Conservation (phyloP, 1,284 basidiomycete genomes). For the Meira miltonrushii region DNA sequence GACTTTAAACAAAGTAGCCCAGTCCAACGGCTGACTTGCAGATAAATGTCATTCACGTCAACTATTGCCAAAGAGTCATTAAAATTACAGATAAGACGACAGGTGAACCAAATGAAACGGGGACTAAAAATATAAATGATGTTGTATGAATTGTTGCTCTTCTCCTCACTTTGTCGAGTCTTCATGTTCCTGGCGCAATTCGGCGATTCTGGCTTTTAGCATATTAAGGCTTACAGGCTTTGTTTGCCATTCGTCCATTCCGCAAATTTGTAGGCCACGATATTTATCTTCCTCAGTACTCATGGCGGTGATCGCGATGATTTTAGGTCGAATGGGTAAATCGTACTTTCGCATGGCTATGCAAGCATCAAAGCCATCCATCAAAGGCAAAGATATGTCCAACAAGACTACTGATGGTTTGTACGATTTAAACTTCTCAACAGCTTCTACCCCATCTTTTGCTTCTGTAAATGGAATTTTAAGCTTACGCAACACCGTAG, state of each 20-base stretch:
- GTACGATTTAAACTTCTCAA: constrained; percentile 21
- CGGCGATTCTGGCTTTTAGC: neutral
- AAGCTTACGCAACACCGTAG: constrained; percentile 25
- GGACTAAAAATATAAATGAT: no score
- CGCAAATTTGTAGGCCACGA: constrained; percentile 23
- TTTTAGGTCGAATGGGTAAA: constrained; percentile 7
- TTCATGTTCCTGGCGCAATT: neutral
- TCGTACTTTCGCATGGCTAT: constrained; percentile 19
- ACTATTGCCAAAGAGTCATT: no score
- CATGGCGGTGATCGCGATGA: constrained; percentile 41
- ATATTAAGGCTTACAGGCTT: constrained; percentile 25
- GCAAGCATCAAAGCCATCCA: constrained; percentile 39
- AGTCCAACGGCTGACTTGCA: no score
- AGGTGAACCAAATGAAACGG: no score
- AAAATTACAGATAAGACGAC: no score
- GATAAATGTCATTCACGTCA: no score
- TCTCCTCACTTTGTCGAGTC: no score
- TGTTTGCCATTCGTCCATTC: constrained; percentile 40
- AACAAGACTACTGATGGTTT: constrained; percentile 36
- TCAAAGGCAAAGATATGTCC: constrained; percentile 44
- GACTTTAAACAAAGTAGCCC: no score
- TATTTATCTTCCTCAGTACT: constrained; percentile 29
- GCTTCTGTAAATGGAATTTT: constrained; percentile 31
- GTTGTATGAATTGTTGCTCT: no score
- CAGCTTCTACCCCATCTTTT: constrained; percentile 32